Percentiles rank a stretch among this genome's conserved stretches.
phyloP scores from a whole-genome alignment of 345 rosid species.

The Eucalyptus virginea region DNA sequence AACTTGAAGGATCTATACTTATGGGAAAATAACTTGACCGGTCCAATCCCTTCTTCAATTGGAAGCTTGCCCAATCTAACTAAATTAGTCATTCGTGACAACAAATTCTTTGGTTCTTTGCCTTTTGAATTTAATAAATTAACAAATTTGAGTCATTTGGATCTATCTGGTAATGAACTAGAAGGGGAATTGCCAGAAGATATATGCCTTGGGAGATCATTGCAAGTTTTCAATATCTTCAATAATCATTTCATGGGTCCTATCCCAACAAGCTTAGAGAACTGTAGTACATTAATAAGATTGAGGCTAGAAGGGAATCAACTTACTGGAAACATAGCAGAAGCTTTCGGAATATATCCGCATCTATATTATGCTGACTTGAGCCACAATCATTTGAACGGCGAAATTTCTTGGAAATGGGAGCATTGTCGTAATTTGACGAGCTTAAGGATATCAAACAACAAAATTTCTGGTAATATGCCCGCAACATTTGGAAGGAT shows the following conservation, averaged over 20 bases:
- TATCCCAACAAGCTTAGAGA: background rate
- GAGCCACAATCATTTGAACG: background rate
- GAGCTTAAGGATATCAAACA: background rate
- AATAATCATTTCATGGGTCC: background rate
- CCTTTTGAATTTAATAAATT: too few species aligned
- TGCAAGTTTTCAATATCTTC: accelerated
- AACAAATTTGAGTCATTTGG: accelerated
- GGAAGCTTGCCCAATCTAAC: too few species aligned
- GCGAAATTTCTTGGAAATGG: background rate
- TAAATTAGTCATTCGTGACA: accelerated
- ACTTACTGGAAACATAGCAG: background rate
- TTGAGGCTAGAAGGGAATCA: background rate
- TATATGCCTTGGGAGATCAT: background rate
- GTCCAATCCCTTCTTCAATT: too few species aligned
- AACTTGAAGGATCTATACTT: too few species aligned
- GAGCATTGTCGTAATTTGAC: background rate
- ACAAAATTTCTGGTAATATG: background rate
- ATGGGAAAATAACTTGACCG: too few species aligned
- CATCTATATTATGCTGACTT: background rate
- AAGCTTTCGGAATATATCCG: background rate
- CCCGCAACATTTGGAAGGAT: background rate
- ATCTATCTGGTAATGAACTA: background rate
- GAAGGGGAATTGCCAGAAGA: accelerated
- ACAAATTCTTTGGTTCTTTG: too few species aligned
- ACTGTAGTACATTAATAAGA: background rate